phyloP scores from a whole-genome alignment of 768 basidiomycete genomes.

The Tricholoma sp. region DNA sequence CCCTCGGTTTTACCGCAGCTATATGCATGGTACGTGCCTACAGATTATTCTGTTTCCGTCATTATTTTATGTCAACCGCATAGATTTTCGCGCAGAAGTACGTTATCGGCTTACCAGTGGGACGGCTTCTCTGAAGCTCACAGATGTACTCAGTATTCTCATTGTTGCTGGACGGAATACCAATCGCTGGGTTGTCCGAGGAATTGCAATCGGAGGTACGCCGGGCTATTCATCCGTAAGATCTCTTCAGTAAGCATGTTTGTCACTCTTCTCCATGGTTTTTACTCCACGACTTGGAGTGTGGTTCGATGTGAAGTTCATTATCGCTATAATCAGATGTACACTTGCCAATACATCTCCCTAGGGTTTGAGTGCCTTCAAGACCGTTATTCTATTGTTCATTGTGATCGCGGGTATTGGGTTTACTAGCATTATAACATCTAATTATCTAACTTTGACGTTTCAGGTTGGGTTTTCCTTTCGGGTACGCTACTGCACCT shows the following conservation, averaged over 20 bases:
- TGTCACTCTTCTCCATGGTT: too few relatives aligned
- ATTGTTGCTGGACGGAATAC: not conserved
- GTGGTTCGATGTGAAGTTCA: not conserved
- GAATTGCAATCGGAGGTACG: too few relatives aligned
- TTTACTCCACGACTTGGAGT: not conserved
- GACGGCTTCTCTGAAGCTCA: not conserved
- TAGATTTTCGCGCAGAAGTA: too few relatives aligned
- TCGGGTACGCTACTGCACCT: not conserved
- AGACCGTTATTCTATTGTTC: not conserved
- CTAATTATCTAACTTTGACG: not conserved
- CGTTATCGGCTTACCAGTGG: too few relatives aligned
- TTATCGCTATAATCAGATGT: not conserved
- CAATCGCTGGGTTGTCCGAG: too few relatives aligned
- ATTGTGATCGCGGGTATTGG: not conserved
- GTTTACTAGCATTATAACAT: too few relatives aligned
- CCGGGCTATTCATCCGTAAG: not conserved
- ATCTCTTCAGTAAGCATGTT: not conserved
- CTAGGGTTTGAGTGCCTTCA: too few relatives aligned
- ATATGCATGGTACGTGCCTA: not conserved
- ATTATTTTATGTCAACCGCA: too few relatives aligned
- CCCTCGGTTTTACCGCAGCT: conserved; percentile 28
- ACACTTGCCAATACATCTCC: not conserved
- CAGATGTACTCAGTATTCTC: not conserved
- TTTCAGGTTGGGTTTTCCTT: too few relatives aligned
- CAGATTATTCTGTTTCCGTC: not conserved